Evolutionary conservation across 1,284 basidiomycete genomes (phyloP).

Genomic region (Cutaneotrichosporon sp.): DNA sequence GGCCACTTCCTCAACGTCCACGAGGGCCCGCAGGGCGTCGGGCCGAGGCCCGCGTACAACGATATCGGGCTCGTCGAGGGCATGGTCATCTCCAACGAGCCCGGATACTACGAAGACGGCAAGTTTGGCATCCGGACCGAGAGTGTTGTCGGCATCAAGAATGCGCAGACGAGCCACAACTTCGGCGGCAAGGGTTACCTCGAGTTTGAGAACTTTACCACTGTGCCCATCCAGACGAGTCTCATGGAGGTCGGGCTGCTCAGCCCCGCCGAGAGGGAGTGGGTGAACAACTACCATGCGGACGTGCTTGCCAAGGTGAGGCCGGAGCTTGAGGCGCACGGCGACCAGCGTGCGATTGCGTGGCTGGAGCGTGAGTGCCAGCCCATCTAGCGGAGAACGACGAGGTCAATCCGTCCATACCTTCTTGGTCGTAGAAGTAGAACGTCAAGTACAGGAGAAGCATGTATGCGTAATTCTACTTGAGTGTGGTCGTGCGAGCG

Average conservation of each 20-base stretch:
- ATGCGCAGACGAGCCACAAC: slow-evolving; percentile 69
- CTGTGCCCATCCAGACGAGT: slow-evolving; percentile 84
- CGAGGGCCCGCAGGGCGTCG: slow-evolving; percentile 87
- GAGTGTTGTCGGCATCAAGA: slow-evolving; percentile 71
- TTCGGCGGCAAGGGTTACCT: slow-evolving; percentile 81
- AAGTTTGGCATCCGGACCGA: slow-evolving; percentile 91
- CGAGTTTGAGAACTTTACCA: slow-evolving; percentile 76
- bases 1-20: slow-evolving; percentile 91
- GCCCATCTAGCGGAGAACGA: background rate
- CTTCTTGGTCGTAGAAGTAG: too few relatives aligned
- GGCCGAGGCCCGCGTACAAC: slow-evolving; percentile 61
- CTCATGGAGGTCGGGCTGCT: slow-evolving; percentile 68
- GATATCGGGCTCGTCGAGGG: slow-evolving; percentile 68
- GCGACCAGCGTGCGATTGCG: slow-evolving; percentile 63
- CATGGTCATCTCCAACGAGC: slow-evolving; percentile 89
- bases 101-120: slow-evolving; percentile 91
- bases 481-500: too few relatives aligned
- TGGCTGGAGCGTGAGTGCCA: slow-evolving; percentile 69
- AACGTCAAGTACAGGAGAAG: too few relatives aligned
- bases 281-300: slow-evolving; percentile 82
- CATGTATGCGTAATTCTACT: too few relatives aligned
- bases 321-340: slow-evolving; percentile 58
- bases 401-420: too few relatives aligned
- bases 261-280: slow-evolving; percentile 62
- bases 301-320: slow-evolving; percentile 71